Evolutionary conservation across 1,139 yeast genomes (phyloP), one percentile per base, ranked within the genome.

Genomic region (Pichia sp.): DNA sequence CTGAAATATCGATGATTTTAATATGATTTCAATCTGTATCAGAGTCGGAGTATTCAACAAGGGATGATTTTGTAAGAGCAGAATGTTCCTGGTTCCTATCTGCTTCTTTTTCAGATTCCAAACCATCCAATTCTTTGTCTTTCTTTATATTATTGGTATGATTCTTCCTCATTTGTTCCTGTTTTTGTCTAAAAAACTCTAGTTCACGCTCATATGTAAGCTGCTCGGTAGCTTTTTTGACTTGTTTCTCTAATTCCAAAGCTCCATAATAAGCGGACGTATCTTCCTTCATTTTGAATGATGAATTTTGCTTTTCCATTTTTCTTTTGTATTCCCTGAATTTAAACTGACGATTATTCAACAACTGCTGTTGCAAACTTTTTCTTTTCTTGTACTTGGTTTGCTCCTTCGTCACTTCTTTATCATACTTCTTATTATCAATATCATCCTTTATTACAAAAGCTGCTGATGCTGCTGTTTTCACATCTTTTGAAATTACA

Each of bases 281-380:
- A 39, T 63, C 61, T 16, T 61, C 66, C 47, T 65, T 68, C 39
- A 72, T 53, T 47, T 68, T 69, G 48, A 70, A 69, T 0, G 72
- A 61, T 0, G 75, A 69, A 52, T 71, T 72, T 25, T 65, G 66
- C 1, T 65, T 61, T 44, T 69, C 72, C 45, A 71, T 51, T 49
- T 64, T 62, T 40, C 64, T 60, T 51, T 66, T 69, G 46, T 65
- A 66, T 44, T 71, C 73, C 30, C 64, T 56, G 43, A 69, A 68
- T 46, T 60, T 64, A 42, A 61, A 64, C 55, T 68, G 64, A 58
- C 67, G 62, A 43, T 67, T 64, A 40, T 68, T 73, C 26, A 60
- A 58, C 16, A 72, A 56, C 54, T 72, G 76, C 24, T 70, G 71
- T 15, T 64, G 65, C 16, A 72, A 55, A 2, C 45, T 51, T 47